Evolutionary conservation across 179 eudicot genomes (phyloP), one percentile per base, ranked within the genome.

Genomic region (Amaranthus tricolor): DNA sequence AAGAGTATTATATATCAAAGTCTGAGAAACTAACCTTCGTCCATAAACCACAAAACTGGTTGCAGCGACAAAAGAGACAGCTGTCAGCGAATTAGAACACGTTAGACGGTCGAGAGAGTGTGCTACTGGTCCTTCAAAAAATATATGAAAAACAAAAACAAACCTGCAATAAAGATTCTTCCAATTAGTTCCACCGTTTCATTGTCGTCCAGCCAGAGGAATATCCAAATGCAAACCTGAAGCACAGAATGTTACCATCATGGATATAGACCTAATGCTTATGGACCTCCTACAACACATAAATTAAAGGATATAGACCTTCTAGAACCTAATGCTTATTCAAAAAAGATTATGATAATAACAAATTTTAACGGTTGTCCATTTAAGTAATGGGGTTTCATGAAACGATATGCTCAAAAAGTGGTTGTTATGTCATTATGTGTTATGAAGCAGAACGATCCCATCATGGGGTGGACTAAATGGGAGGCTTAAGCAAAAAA

Each of bases 141-240:
- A 62, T 24, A 54, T 24, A 62, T 31, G 50, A 74, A 7, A n/a
- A 12, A 57, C 17, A 49, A 55, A 62, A 66, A 56, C 48, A 24
- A 43, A 95, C 98, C 97, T 82, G 99, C 97, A 61, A 95, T 85
- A 77, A 93, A 95, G 78, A 95, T 79, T 82, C 89, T 86, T 64
- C 93, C 96, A 21, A 89, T 44, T 44, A 82, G 85, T 79, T 90
- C 89, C 57, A 86, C 84, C n/a, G 77, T 59, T 68, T 73, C 65
- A 70, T 82, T 93, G 81, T 91, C 90, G 79, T 88, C 78, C 71
- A 91, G 61, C 92, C 94, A 83, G 49, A 93, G 73, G 81, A 84
- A 87, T 63, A 91, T 74, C 97, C 97, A 95, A 54, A 95, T 87
- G 78, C 97, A 83, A 60, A 78, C 83, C 99, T 93, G 85, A 80